phyloP scores from a whole-genome alignment of 1,284 basidiomycete genomes.

The Hypsizygus ulmarius region DNA sequence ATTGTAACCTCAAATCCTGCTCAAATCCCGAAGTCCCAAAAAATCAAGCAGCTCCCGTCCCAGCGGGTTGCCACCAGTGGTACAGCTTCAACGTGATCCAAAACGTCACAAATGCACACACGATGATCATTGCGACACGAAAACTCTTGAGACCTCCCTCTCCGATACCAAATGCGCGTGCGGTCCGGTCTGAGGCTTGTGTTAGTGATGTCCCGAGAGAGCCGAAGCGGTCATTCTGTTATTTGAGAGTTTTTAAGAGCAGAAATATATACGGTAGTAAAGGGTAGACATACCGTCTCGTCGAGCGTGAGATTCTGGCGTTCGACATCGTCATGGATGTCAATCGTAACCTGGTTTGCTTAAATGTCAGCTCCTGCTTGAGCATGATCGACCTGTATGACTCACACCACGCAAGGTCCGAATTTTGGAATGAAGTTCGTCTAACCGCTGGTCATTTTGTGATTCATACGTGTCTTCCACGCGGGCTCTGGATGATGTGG shows the following conservation, averaged over 20 bases:
- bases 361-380: neutral
- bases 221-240: slow-evolving; percentile 63
- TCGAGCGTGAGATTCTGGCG: slow-evolving; percentile 76
- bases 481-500: slow-evolving; percentile 34
- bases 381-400: too few relatives aligned
- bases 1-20: neutral
- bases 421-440: slow-evolving; percentile 78
- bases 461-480: slow-evolving; percentile 72
- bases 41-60: slow-evolving; percentile 8
- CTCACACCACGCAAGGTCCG: slow-evolving; percentile 72
- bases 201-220: slow-evolving; percentile 60
- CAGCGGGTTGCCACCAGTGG: slow-evolving; percentile 36
- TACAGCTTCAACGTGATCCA: slow-evolving; percentile 42
- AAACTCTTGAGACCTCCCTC: slow-evolving; percentile 64
- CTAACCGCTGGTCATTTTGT: slow-evolving; percentile 80
- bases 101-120: slow-evolving; percentile 41
- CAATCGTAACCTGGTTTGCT: slow-evolving; percentile 57
- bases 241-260: neutral
- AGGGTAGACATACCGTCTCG: slow-evolving; percentile 54
- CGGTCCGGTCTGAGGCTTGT: slow-evolving; percentile 63
- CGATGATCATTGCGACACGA: slow-evolving; percentile 60
- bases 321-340: slow-evolving; percentile 80
- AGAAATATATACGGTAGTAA: neutral
- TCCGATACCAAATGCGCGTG: slow-evolving; percentile 67
- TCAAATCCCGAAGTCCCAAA: too few relatives aligned